Evolutionary conservation across 1,284 basidiomycete species (phyloP), one percentile per base, ranked within the genome.

Genomic region (Puccinia polysora): DNA sequence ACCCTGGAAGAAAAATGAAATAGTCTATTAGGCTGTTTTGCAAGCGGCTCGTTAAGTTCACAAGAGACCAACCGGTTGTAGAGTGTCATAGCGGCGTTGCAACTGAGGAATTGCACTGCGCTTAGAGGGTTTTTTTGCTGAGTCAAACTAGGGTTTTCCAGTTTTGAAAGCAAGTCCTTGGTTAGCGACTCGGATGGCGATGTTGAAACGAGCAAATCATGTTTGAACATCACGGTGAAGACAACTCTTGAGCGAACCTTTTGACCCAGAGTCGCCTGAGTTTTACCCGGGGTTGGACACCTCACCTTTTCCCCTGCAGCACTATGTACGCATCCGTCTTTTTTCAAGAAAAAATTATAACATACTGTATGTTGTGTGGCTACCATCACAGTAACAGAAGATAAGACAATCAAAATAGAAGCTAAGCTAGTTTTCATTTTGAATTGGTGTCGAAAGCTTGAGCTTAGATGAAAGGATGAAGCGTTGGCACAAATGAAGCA

Each of bases 271-370:
- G 56, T 2, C 12, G n/a, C 2, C 20, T 59, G 20, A 5, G 12
- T 14, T 32, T 59, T 59, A 8, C 12, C 3, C 28, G 56, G 34
- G 18, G 36, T 23, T 40, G 12, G 34, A 40, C 56, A 59, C 4
- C 56, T 15, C 6, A n/a, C 28, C 14, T 28, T 55, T 1, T 38
- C 8, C 36, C 4, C 36, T 28, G 64, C 64, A 23, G 64, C 4
- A n/a, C 49, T 53, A 34, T 32, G 30, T 1, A 65, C 52, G 55
- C 64, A 65, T 14, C 50, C 34, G 38, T 65, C 64, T 18, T 65
- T 65, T 36, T 65, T 18, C 64, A 65, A n/a, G 32, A 65, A 65
- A 25, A 40, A 55, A 28, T 65, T 65, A 36, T 15, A 65, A 32
- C 64, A 65, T 10, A 34, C 36, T 0, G 64, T 55, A 38, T 65